Evolutionary conservation across 148 eudicot genomes (phyloP).

Genomic region (Camellia sinensis): DNA sequence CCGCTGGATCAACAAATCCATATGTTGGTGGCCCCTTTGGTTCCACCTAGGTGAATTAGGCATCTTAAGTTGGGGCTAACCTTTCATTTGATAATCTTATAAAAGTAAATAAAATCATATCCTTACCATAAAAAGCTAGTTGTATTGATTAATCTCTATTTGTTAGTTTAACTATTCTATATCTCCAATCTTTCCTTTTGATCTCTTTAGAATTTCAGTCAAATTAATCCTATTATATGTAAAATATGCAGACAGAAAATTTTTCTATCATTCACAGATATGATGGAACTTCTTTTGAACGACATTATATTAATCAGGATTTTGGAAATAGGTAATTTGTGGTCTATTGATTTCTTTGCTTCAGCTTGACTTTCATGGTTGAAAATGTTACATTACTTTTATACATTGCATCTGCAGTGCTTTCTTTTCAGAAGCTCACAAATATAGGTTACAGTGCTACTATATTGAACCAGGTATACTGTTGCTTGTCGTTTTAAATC

Average conservation of each 20-base stretch:
- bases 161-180: not conserved
- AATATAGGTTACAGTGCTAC: conserved; percentile 75
- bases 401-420: conserved; percentile 38
- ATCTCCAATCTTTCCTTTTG: not conserved
- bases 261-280: conserved; percentile 62
- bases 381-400: conserved; percentile 5
- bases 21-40: not conserved
- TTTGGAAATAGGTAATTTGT: conserved; percentile 43
- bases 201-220: not conserved
- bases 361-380: not conserved
- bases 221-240: conserved; percentile 8
- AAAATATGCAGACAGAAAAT: conserved; percentile 55
- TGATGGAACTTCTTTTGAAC: conserved; percentile 58
- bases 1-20: not conserved
- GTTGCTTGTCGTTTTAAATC: conserved; percentile 4
- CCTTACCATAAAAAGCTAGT: not conserved
- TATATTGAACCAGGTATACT: conserved; percentile 54
- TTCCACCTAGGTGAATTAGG: not conserved
- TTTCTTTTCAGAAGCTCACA: conserved; percentile 75
- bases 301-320: conserved; percentile 52
- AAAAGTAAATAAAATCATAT: not conserved
- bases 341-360: conserved; percentile 15
- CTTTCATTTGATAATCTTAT: not conserved
- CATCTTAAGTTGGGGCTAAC: not conserved
- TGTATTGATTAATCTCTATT: not conserved